Evolutionary conservation across 139 green algal species (phyloP), one percentile per base, ranked within the genome.

Genomic region (Micromonas commoda): DNA sequence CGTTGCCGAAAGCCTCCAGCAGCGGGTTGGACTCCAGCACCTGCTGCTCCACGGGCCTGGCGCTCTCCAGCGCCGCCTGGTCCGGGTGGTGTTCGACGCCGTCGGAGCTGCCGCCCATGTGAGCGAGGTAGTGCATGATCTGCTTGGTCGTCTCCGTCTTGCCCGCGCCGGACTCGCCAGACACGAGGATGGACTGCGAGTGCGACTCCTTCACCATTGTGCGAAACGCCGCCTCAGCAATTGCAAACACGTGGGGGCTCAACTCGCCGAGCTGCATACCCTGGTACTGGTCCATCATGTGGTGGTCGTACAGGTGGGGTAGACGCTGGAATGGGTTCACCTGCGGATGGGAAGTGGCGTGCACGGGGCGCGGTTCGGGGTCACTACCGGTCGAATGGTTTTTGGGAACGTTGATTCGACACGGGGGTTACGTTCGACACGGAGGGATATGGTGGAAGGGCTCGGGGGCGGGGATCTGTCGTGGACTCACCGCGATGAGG

Each of bases 101-200:
- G 45, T 57, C 45, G 34, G 6, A 26, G 6, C 21, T 51, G 9
- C 63, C 71, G 29, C 86, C 89, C 83, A 92, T 89, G 83, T 89
- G 94, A 0, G 91, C 91, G 51, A 96, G 77, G 70, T 96, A 96
- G 76, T 95, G 87, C 96, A 99, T 99, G 77, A 99, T 95, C 16
- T 97, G 88, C 87, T 99, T 99, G 80, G 89, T 94, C 35, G 96
- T 99, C 88, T 99, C 96, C 31, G 96, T 99, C 84, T 99, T 99
- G 26, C 96, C 96, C n/a, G 96, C 96, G 32, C 96, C 96, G 26
- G 87, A 96, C 87, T 99, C 96, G 4, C 96, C 96, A 45, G 67
- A 84, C 9, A 90, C 80, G 2, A 90, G 80, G 54, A 90, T 86
- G 28, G 69, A 81, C 79, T 90, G 63, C 13, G 63, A 67, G 1